Evolutionary conservation across 179 eudicot genomes (phyloP).

Genomic region (Corrigiola litoralis): DNA sequence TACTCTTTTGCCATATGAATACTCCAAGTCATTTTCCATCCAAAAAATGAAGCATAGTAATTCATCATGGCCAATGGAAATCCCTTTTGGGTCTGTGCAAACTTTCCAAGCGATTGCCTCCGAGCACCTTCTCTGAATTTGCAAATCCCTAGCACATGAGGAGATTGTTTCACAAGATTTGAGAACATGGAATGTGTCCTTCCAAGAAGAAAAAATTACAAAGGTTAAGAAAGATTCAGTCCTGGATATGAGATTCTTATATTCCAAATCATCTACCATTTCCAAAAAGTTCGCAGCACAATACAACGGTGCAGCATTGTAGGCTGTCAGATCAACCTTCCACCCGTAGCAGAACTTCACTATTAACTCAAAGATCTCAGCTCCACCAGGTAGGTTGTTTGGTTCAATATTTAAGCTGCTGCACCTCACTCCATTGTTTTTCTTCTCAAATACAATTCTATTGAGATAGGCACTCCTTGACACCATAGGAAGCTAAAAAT

Average conservation of each 20-base stretch:
- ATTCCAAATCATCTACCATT: conserved; percentile 44
- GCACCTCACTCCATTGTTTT: conserved; percentile 1
- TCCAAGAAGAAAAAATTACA: conserved; percentile 44
- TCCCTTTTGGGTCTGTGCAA: conserved; percentile 24
- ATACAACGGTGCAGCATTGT: conserved; percentile 33
- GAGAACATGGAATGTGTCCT: conserved; percentile 39
- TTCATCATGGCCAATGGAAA: conserved; percentile 9
- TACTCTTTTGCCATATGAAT: conserved; percentile 4
- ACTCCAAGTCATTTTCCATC: conserved; percentile 10
- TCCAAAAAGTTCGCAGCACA: conserved; percentile 51
- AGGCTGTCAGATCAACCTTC: conserved; percentile 41
- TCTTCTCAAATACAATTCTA: conserved; percentile 33
- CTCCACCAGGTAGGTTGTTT: conserved; percentile 46
- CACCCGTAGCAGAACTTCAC: conserved; percentile 49
- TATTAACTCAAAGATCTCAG: conserved; percentile 37
- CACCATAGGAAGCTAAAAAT: conserved; percentile 35
- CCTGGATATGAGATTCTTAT: conserved; percentile 39
- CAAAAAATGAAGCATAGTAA: conserved; percentile 18
- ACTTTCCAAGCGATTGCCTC: conserved; percentile 49
- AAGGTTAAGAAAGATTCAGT: conserved; percentile 37
- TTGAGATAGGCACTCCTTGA: conserved; percentile 49
- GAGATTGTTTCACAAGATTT: conserved; percentile 41
- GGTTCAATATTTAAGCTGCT: conserved; percentile 15
- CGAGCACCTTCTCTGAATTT: conserved; percentile 32
- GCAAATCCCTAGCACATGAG: conserved; percentile 32